Base-by-base conservation (phyloP, 2,329 filamentous ascomycete species). In the Exophiala sp. region DNA sequence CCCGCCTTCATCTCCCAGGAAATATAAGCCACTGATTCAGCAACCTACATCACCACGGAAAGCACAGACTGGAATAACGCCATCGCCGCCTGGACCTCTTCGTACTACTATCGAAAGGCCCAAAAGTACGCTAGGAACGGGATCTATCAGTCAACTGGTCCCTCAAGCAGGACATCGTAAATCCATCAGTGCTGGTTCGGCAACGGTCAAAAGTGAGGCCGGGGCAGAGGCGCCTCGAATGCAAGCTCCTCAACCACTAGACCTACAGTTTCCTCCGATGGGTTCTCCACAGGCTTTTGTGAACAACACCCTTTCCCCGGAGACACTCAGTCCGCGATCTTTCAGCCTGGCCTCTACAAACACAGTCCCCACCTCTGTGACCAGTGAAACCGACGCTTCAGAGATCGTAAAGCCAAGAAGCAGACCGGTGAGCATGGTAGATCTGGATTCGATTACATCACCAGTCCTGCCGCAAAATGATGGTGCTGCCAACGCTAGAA, bases 401-500 rank as follows among this genome's bases (percentile, higher is more conserved):
- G 56, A 62, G 36, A 34, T 49, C 3, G 24, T 35, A 9, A 55
- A 59, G 35, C 36, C 48, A 20, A 20, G 38, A 5, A 38, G 36
- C 5, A 29, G 36, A 12, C 32, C 47, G 2, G 18, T 21, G 16
- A 47, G 47, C 16, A 11, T 46, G 29, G 33, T 40, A 7, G 58
- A 56, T 34, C 12, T 34, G 66, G 69, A 77, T 59, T 66, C 64
- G 75, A 52, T 62, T 1, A 66, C 78, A 5, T 39, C 55, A 7
- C 50, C 51, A 5, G 16, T 46, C 10, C 55, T 56, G 40, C 51
- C 55, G 39, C 55, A 59, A 18, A 35, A 83, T 58, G 91, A 95
- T 56, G 78, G 90, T 5, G 90, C 94, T 9, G 82, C 87, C n/a
- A 94, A 90, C 67, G 94, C 94, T 11, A 83, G 94, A 29, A 83